phyloP scores from a whole-genome alignment of 306 rosid genomes.

The Carpinus fangiana region DNA sequence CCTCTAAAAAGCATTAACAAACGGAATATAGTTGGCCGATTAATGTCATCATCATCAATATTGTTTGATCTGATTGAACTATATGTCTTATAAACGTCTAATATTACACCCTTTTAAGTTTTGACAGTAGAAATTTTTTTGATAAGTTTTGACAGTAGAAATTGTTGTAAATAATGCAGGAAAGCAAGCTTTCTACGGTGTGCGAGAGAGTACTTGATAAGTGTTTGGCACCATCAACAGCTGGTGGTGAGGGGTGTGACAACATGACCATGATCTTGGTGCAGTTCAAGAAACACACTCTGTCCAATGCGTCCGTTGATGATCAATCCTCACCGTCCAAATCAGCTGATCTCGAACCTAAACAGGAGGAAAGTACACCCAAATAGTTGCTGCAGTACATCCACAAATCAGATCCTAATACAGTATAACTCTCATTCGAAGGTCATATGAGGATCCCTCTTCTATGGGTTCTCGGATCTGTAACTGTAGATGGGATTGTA shows the following conservation, averaged over 20 bases:
- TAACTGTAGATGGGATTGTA: slow-evolving; percentile 35
- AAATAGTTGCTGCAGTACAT: slow-evolving; percentile 25
- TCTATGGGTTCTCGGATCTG: slow-evolving; percentile 26
- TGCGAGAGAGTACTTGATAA: slow-evolving; percentile 80
- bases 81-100: neutral
- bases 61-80: neutral
- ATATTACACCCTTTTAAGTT: neutral
- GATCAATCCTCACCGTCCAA: slow-evolving; percentile 46
- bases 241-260: slow-evolving; percentile 86
- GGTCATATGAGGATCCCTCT: neutral
- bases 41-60: neutral
- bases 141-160: slow-evolving; percentile 14
- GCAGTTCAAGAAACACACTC: slow-evolving; percentile 71
- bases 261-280: slow-evolving; percentile 98
- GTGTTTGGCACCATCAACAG: slow-evolving; percentile 92
- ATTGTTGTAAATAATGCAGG: slow-evolving; percentile 49
- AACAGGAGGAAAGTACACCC: slow-evolving; percentile 31
- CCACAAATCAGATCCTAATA: neutral
- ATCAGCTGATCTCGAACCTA: slow-evolving; percentile 41
- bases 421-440: neutral
- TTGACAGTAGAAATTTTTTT: slow-evolving; percentile 15
- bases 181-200: slow-evolving; percentile 69
- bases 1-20: too few relatives aligned
- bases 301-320: slow-evolving; percentile 30
- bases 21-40: neutral